phyloP scores from a whole-genome alignment of 1,284 basidiomycete species.

The Puccinia hordei region DNA sequence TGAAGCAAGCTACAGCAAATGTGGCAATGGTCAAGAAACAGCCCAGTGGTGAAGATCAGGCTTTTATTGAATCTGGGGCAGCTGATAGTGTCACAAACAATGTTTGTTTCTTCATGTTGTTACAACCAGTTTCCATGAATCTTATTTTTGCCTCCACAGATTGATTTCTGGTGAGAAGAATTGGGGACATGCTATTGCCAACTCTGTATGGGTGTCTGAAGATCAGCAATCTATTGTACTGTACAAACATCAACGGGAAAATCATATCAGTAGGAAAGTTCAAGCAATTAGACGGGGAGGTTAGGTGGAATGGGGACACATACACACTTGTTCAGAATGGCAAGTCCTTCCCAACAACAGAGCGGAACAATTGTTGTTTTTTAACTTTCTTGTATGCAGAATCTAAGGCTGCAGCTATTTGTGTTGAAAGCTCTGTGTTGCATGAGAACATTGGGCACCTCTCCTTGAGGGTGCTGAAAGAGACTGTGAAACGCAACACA shows the following conservation, averaged over 20 bases:
- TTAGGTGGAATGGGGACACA: background rate
- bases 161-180: background rate
- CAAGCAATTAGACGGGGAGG: background rate
- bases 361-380: background rate
- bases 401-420: background rate
- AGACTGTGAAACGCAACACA: no score
- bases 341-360: background rate
- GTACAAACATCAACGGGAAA: background rate
- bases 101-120: background rate
- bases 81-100: slow-evolving; percentile 14
- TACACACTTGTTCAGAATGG: background rate
- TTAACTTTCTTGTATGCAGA: background rate
- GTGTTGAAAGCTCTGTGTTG: background rate
- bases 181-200: background rate
- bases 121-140: background rate
- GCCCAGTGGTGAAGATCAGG: background rate
- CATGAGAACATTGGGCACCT: background rate
- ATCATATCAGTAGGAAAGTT: background rate
- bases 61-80: background rate
- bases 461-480: background rate
- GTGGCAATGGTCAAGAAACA: background rate
- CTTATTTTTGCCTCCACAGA: slow-evolving; percentile 17
- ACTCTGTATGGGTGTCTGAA: background rate
- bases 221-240: background rate
- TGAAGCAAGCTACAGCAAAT: no score